phyloP scores from a whole-genome alignment of 2,329 filamentous ascomycete genomes.

The Aquanectria penicillioides region DNA sequence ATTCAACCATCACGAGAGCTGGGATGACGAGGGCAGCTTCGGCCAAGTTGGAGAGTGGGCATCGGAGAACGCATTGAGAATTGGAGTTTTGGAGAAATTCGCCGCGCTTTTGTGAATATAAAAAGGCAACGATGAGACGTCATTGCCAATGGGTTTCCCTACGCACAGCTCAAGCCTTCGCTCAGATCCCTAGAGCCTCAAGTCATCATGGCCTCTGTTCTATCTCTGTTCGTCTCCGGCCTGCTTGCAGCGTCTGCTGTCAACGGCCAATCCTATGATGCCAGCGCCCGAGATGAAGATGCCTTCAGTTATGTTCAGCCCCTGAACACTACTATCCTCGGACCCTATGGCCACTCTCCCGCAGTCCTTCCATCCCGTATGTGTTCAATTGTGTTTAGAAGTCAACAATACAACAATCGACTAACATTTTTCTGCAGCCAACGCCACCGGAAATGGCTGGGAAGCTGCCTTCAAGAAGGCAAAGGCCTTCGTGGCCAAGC shows the following conservation, averaged over 20 bases:
- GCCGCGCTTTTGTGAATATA: no score
- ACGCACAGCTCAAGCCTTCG: slow-evolving; percentile 13
- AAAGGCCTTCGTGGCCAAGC: slow-evolving; percentile 42
- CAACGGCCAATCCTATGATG: slow-evolving; percentile 41
- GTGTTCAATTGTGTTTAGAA: slow-evolving; percentile 29
- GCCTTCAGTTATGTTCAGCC: slow-evolving; percentile 54
- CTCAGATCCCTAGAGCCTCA: slow-evolving; percentile 14
- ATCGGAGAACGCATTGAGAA: no score
- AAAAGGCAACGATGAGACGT: slow-evolving; percentile 16
- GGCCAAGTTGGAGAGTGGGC: no score
- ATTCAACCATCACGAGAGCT: slow-evolving; percentile 22
- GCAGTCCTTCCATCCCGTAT: slow-evolving; percentile 50
- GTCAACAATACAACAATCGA: not conserved
- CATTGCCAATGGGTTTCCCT: slow-evolving; percentile 2
- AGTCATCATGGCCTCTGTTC: slow-evolving; percentile 35
- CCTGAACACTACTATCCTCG: slow-evolving; percentile 52
- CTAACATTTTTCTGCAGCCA: slow-evolving; percentile 42
- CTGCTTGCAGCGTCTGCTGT: slow-evolving; percentile 43
- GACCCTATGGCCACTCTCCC: slow-evolving; percentile 51
- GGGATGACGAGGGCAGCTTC: slow-evolving; percentile 27
- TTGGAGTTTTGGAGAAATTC: no score
- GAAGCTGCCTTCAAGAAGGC: slow-evolving; percentile 50
- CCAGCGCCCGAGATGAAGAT: slow-evolving; percentile 36
- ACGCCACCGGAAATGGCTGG: slow-evolving; percentile 50
- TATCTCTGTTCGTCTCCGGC: slow-evolving; percentile 50